A percentile compares a stretch with the other conserved stretches of the same genome.
phyloP scores from a whole-genome alignment of 495 filamentous ascomycete genomes.

The Cercophora samala region DNA sequence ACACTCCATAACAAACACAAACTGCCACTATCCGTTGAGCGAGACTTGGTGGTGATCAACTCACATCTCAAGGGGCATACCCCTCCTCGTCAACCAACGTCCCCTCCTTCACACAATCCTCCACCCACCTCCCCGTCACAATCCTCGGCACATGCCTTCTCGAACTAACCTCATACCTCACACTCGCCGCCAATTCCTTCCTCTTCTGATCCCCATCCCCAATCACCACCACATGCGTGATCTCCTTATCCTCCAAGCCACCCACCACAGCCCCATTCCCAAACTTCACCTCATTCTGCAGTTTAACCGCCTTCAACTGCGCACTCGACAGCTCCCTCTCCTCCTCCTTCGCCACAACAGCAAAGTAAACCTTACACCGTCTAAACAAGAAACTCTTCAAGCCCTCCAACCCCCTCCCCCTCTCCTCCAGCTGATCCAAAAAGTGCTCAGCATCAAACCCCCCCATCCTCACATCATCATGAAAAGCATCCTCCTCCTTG shows the following conservation, averaged over 20 bases:
- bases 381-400: conserved; percentile 67
- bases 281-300: conserved; percentile 57
- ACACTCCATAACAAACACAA: no score
- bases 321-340: conserved; percentile 6
- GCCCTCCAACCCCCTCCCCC: conserved; percentile 48
- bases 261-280: conserved; percentile 56
- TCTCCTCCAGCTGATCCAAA: conserved; percentile 53
- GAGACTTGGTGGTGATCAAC: no score
- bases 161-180: conserved; percentile 44
- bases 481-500: neutral
- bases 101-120: conserved; percentile 72
- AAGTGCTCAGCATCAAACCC: conserved; percentile 42
- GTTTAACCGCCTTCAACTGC: conserved; percentile 25
- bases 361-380: conserved; percentile 56
- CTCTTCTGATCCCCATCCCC: conserved; percentile 26
- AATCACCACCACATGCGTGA: conserved; percentile 67
- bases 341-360: conserved; percentile 18
- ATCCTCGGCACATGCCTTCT: conserved; percentile 61
- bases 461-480: conserved; percentile 16
- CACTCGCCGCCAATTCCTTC: conserved; percentile 38
- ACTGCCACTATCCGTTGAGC: no score
- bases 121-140: conserved; percentile 69
- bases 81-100: conserved; percentile 82
- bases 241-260: conserved; percentile 42
- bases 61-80: conserved; percentile 32